A percentile compares a stretch with the other conserved stretches of the same genome.
These are phyloP conservation scores for Solanum acaule DNA, from an alignment of 257 asterid genomes.

Conservation along the genomic window DNA sequence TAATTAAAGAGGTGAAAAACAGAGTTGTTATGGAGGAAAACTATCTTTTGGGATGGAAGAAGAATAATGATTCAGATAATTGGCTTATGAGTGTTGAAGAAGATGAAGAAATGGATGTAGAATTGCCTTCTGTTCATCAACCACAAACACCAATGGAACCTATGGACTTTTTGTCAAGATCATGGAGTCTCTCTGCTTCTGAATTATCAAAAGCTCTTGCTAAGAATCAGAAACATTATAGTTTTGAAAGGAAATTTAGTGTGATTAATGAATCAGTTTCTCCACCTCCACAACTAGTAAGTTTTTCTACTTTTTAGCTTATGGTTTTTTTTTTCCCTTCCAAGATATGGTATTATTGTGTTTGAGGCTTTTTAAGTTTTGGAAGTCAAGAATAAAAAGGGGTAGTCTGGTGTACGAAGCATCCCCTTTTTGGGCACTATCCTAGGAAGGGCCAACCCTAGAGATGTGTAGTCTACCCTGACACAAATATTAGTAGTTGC, in stretches of 20 bases:
- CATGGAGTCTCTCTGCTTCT: constrained; percentile 76
- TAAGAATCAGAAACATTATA: constrained; percentile 26
- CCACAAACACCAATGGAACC: constrained; percentile 84
- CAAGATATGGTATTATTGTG: background rate
- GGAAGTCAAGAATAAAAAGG: background rate
- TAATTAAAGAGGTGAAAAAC: background rate
- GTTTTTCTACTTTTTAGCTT: background rate
- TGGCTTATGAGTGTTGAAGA: constrained; percentile 39
- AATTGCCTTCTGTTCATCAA: constrained; percentile 50
- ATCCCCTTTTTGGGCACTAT: background rate
- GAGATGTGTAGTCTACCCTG: background rate
- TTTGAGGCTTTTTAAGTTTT: background rate
- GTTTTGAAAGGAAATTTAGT: constrained; percentile 27
- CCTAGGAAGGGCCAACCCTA: background rate
- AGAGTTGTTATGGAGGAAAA: constrained; percentile 21
- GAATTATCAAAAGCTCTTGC: constrained; percentile 66
- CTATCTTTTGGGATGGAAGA: constrained; percentile 23
- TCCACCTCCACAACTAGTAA: constrained; percentile 26
- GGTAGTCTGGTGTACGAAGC: background rate
- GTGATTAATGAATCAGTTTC: constrained; percentile 20
- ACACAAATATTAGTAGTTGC: background rate
- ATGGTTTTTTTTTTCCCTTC: no score
- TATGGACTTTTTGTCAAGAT: constrained; percentile 76
- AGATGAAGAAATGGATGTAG: constrained; percentile 15
- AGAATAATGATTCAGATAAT: constrained; percentile 18